Percentiles rank a stretch among this genome's conserved stretches.
phyloP scores from a whole-genome alignment of 1,284 basidiomycete genomes.

The Fistulinella cinereoalba region DNA sequence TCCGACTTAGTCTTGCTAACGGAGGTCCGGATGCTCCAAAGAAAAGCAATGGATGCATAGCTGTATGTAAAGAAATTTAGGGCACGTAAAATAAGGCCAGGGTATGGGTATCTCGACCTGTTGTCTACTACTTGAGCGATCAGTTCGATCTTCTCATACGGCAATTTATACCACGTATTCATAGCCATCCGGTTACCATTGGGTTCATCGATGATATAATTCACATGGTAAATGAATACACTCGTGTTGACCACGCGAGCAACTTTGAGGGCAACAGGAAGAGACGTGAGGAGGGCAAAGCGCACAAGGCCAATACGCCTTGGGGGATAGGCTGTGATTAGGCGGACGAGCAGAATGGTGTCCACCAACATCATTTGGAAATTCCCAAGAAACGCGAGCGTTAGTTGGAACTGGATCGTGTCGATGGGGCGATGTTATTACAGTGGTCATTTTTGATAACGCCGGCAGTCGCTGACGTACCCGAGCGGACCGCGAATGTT shows the following conservation, averaged over 20 bases:
- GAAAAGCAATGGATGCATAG: slow-evolving; percentile 19
- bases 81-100: neutral
- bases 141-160: slow-evolving; percentile 26
- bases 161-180: slow-evolving; percentile 9
- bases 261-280: slow-evolving; percentile 17
- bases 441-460: too few species aligned
- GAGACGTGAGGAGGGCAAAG: slow-evolving; percentile 12
- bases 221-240: slow-evolving; percentile 11
- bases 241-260: slow-evolving; percentile 11
- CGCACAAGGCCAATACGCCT: slow-evolving; percentile 11
- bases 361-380: slow-evolving; percentile 19
- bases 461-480: slow-evolving; percentile 8
- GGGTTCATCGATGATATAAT: neutral
- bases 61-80: slow-evolving; percentile 2
- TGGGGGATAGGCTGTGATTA: slow-evolving; percentile 15
- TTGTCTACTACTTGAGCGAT: slow-evolving; percentile 23
- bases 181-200: neutral
- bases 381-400: slow-evolving; percentile 7
- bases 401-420: slow-evolving; percentile 7
- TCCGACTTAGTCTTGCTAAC: neutral
- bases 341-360: slow-evolving; percentile 21
- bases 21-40: slow-evolving; percentile 15
- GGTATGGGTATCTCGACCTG: slow-evolving; percentile 4
- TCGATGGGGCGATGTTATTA: neutral
- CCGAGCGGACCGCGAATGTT: slow-evolving; percentile 2